Evolutionary conservation across 306 rosid genomes (phyloP).

Genomic region (Abrus pulchellus): DNA sequence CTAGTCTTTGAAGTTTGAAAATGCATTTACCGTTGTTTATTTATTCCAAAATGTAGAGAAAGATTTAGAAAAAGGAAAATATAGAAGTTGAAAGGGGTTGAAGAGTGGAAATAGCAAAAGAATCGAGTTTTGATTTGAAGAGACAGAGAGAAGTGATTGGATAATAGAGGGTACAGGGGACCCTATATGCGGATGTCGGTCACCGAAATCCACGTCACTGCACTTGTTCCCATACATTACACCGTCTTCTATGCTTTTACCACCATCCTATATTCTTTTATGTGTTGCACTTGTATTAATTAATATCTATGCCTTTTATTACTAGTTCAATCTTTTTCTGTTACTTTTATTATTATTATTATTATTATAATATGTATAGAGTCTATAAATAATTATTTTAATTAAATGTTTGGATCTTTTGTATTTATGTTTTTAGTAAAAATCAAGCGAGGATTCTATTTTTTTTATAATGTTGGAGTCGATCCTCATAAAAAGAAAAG

Average conservation of each 20-base stretch:
- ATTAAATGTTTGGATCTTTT: no score
- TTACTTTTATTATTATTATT: no score
- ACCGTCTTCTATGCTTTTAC: conserved; percentile 3
- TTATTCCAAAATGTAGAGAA: background rate
- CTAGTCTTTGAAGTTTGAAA: conserved; percentile 39
- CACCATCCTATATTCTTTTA: background rate
- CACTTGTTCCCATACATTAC: conserved; percentile 16
- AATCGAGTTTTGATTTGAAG: background rate
- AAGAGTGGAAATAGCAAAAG: conserved; percentile 6
- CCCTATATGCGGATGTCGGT: conserved; percentile 48
- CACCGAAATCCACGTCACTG: background rate
- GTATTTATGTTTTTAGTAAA: no score
- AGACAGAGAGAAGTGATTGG: no score
- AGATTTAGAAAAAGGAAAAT: background rate
- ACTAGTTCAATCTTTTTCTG: no score
- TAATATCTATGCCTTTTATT: background rate
- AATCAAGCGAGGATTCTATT: no score
- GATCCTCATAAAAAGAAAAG: no score
- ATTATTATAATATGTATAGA: no score
- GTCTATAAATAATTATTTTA: no score
- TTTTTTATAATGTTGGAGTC: no score
- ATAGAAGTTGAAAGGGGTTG: background rate
- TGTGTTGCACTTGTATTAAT: background rate
- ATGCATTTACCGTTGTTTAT: conserved; percentile 16
- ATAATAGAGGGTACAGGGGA: background rate